phyloP scores from a whole-genome alignment of 2,329 filamentous ascomycete genomes.

The Colletotrichum gigasporum region DNA sequence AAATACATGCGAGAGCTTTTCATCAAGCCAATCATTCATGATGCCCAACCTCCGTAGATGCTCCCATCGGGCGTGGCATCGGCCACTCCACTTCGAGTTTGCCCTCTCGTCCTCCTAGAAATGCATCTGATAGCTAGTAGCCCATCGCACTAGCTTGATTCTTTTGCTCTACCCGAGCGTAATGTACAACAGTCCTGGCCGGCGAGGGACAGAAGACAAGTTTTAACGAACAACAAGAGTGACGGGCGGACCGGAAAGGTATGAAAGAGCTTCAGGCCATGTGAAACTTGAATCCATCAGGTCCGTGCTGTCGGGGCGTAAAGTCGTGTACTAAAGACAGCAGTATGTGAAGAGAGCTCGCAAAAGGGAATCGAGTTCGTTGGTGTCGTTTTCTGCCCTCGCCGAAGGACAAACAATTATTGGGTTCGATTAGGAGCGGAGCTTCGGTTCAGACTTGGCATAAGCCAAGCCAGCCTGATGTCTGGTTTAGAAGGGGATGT shows the following conservation, averaged over 20 bases:
- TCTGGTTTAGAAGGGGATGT: constrained; percentile 71
- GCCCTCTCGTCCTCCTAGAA: constrained; percentile 28
- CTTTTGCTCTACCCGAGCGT: constrained; percentile 26
- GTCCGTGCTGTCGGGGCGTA: constrained; percentile 26
- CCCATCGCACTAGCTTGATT: constrained; percentile 21
- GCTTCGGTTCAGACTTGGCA: constrained; percentile 28
- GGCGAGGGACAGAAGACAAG: constrained; percentile 22
- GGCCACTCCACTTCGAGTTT: constrained; percentile 19
- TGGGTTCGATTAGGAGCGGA: constrained; percentile 36
- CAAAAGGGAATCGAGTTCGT: constrained; percentile 24
- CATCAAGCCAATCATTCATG: constrained; percentile 14
- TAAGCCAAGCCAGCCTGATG: constrained; percentile 1
- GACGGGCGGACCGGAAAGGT: constrained; percentile 11
- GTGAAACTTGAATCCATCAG: neutral
- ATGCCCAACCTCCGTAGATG: constrained; percentile 20
- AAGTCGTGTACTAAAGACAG: constrained; percentile 34
- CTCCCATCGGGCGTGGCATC: constrained; percentile 10
- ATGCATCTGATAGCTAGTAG: constrained; percentile 28
- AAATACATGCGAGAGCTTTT: constrained; percentile 31
- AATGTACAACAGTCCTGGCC: constrained; percentile 31
- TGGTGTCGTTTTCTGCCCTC: constrained; percentile 21
- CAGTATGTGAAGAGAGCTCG: constrained; percentile 27
- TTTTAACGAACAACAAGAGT: constrained; percentile 20
- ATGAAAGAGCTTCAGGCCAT: neutral
- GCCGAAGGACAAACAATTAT: constrained; percentile 31